Conservation (phyloP, 352 stramenopile species). For the Thalassiosira hispida region DNA sequence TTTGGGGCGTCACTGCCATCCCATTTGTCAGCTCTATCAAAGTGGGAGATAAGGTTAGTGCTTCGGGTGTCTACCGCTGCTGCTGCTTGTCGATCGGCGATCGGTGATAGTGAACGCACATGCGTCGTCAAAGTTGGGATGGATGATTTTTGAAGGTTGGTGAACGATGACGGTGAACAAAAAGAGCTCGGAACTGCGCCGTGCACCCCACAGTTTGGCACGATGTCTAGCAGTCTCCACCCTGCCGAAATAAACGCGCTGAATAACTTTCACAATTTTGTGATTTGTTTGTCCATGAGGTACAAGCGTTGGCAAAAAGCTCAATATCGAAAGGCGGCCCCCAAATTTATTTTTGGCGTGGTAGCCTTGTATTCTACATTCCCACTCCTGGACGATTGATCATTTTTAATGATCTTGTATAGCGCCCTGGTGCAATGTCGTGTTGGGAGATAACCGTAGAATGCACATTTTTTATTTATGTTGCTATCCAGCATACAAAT, state of each 20-base stretch:
- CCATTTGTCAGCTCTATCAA: too few relatives aligned
- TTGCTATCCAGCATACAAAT: too few relatives aligned
- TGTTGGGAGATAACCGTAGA: conserved; percentile 63
- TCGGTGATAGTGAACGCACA: conserved; percentile 87
- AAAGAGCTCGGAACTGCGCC: conserved; percentile 53
- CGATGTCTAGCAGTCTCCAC: conserved; percentile 37
- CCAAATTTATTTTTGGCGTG: conserved; percentile 16
- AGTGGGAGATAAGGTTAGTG: too few relatives aligned
- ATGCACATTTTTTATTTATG: conserved; percentile 31
- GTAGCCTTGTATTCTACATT: conserved; percentile 56
- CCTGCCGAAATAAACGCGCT: conserved; percentile 17
- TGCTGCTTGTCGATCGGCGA: too few relatives aligned
- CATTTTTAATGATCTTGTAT: conserved; percentile 18
- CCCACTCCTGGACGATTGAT: conserved; percentile 52
- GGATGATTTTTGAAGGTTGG: too few relatives aligned
- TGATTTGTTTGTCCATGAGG: conserved; percentile 13
- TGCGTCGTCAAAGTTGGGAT: conserved; percentile 87
- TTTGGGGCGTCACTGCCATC: too few relatives aligned
- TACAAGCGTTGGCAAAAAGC: conserved; percentile 30
- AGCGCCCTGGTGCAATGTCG: conserved; percentile 51
- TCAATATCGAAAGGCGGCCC: conserved; percentile 9
- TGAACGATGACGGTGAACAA: neutral
- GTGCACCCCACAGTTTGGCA: conserved; percentile 51
- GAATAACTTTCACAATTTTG: conserved; percentile 6
- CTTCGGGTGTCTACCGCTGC: too few relatives aligned